Evolutionary conservation across 2,329 filamentous ascomycete genomes (phyloP), one percentile per base, ranked within the genome.

Genomic region (Monilinia fructicola): DNA sequence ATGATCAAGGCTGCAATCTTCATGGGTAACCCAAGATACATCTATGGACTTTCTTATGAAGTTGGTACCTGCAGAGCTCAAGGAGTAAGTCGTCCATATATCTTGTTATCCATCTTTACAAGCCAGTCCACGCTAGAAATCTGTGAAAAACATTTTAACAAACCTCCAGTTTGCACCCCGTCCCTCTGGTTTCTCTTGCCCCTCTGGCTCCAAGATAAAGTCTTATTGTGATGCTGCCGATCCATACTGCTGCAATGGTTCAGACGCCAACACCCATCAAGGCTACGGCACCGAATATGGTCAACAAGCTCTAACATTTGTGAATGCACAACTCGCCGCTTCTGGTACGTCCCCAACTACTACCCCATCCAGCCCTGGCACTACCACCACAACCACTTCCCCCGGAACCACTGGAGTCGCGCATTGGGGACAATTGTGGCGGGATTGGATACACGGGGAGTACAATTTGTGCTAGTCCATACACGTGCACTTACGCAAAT

Each of bases 1-100:
- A 82, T 82, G 73, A 83, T 90, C 71, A 87, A 87, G 76, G 87
- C 85, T 0, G 85, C 83, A 18, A 87, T 90, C 70, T 85, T 88
- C 74, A 84, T 89, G 82, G 87, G 87, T 9, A 83, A 87, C 72
- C 88, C 88, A 4, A 81, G 86, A 67, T 84, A 85, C 71, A 78
- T 81, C 10, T 75, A 77, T 7, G 86, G 86, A 2, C 78, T 85
- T 31, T 76, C 85, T 1, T 89, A 87, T 74, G 81, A 87, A 61
- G 84, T 87, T 59, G 86, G 87, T 31, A 88, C 85, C 11, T 88
- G 85, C 78, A 77, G 72, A 46, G 83, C 84, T 46, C 78, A 80
- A 69, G 86, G 86, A 35, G 86, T 88, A 83, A 79, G 84, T 81
- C 12, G 14, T 23, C n/a, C 23, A 50, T 12, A 7, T 10, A 26